Evolutionary conservation across 345 rosid species (phyloP).

Genomic region (Acer saccharum): DNA sequence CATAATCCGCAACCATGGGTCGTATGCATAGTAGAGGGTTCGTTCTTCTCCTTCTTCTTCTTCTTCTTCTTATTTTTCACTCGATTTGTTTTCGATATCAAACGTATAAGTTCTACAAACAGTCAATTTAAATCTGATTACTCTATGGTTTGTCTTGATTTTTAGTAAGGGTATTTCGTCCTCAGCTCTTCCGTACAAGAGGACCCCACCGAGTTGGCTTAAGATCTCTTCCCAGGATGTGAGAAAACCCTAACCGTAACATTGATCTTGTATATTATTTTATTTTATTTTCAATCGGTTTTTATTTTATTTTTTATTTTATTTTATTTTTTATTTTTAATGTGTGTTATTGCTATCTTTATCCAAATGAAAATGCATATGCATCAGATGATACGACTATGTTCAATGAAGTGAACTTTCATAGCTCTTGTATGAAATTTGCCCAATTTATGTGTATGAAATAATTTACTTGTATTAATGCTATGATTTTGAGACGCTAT

Average conservation of each 20-base stretch:
- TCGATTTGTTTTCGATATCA: background rate
- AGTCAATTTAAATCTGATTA: background rate
- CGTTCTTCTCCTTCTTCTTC: slow-evolving; percentile 1
- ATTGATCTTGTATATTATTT: background rate
- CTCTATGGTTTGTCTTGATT: background rate
- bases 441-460: background rate
- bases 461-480: background rate
- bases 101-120: background rate
- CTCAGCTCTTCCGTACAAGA: slow-evolving; percentile 85
- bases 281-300: background rate
- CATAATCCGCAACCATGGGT: slow-evolving; percentile 54
- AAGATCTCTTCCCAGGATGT: slow-evolving; percentile 69
- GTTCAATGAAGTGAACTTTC: too few relatives aligned
- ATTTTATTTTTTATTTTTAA: background rate
- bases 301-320: too few relatives aligned
- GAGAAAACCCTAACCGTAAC: background rate
- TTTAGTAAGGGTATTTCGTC: slow-evolving; percentile 84
- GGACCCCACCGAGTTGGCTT: slow-evolving; percentile 84
- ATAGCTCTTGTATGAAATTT: too few relatives aligned
- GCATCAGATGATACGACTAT: too few relatives aligned
- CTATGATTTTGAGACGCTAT: background rate
- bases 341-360: background rate
- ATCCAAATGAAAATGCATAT: too few relatives aligned
- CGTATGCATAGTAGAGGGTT: slow-evolving; percentile 90
- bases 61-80: background rate